Percentiles rank a stretch among this genome's conserved stretches.
Conservation (phyloP, 192 early-diverging fungal genomes). For the Endogone sp. region DNA sequence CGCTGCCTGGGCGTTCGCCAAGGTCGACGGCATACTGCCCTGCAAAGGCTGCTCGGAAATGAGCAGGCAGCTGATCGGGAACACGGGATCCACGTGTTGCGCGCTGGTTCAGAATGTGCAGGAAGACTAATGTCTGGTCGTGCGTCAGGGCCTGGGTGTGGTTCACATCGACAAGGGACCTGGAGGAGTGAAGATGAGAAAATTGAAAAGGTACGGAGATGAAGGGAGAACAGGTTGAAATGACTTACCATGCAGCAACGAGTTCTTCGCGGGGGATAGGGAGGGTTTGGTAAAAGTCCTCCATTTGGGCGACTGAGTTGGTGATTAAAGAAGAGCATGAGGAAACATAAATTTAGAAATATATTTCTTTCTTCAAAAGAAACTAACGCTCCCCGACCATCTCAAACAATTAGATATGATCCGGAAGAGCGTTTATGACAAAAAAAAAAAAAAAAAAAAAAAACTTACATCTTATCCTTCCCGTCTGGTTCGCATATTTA, state of each 20-base stretch:
- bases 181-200: not conserved
- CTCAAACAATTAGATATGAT: no score
- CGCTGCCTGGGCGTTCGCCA: slow-evolving; percentile 25
- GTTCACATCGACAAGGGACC: slow-evolving; percentile 53
- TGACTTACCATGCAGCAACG: slow-evolving; percentile 44
- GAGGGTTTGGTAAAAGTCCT: slow-evolving; percentile 49
- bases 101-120: slow-evolving; percentile 53
- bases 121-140: slow-evolving; percentile 53
- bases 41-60: slow-evolving; percentile 48
- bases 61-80: slow-evolving; percentile 42
- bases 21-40: slow-evolving; percentile 43
- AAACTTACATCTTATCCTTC: slow-evolving; percentile 54
- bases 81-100: slow-evolving; percentile 42
- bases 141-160: slow-evolving; percentile 46
- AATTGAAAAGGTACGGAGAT: not conserved
- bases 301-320: slow-evolving; percentile 46
- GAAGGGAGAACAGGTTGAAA: not conserved
- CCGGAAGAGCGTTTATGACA: no score
- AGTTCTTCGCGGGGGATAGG: slow-evolving; percentile 49
- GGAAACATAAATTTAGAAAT: no score
- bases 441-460: no score
- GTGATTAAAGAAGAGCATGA: no score
- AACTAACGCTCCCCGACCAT: no score
- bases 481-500: slow-evolving; percentile 43
- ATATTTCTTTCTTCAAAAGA: no score